Conservation (phyloP, 23 red algal species). For the Pyropia haitanensis region DNA sequence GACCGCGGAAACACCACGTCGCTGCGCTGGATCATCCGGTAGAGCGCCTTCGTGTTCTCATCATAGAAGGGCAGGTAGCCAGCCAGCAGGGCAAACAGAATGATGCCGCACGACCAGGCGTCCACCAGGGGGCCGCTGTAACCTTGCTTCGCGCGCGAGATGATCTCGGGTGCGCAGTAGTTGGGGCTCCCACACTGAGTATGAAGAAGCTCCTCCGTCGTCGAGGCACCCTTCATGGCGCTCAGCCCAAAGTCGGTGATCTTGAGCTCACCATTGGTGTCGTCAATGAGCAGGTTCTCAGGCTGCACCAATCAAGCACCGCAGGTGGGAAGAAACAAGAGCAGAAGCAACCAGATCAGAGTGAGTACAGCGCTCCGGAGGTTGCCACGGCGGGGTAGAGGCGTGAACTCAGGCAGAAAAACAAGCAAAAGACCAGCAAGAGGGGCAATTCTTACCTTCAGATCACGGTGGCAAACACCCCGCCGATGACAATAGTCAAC, state of each 20-base stretch:
- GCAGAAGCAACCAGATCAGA: too few relatives aligned
- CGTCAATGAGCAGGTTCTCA: conserved; percentile 72
- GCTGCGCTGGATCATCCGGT: conserved; percentile 52
- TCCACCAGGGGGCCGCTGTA: conserved; percentile 67
- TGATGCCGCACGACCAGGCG: conserved; percentile 83
- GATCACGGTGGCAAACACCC: conserved; percentile 90
- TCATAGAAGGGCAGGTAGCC: conserved; percentile 64
- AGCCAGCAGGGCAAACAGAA: conserved; percentile 57
- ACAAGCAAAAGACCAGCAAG: too few relatives aligned
- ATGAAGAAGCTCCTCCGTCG: conserved; percentile 43
- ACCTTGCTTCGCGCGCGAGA: conserved; percentile 49
- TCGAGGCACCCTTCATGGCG: conserved; percentile 62
- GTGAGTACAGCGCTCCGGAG: too few relatives aligned
- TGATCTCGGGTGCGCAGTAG: conserved; percentile 79
- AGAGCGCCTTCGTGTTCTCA: conserved; percentile 58
- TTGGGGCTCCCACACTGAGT: conserved; percentile 71
- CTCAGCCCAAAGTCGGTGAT: conserved; percentile 89
- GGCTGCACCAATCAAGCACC: conserved; percentile 2
- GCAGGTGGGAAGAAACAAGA: too few relatives aligned
- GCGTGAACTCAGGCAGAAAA: too few relatives aligned
- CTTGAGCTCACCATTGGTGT: conserved; percentile 71
- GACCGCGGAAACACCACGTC: conserved; percentile 50
- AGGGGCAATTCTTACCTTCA: conserved; percentile 22
- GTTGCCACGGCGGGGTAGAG: too few relatives aligned
- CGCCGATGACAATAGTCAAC: conserved; percentile 96